phyloP scores from a whole-genome alignment of 768 basidiomycete genomes.

The Lyophyllum semitale region DNA sequence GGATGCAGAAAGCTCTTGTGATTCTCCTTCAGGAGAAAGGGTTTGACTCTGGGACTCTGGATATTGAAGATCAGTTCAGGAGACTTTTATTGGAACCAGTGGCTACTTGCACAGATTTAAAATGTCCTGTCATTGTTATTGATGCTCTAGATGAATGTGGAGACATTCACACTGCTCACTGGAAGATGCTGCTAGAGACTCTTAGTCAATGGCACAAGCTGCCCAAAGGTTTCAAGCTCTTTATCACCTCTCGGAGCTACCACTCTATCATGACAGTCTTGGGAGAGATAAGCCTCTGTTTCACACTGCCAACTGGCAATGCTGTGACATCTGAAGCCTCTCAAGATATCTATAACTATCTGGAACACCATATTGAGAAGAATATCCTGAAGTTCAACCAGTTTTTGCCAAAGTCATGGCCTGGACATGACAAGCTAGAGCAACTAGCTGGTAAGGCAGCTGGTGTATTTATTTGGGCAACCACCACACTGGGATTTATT shows the following conservation, averaged over 20 bases:
- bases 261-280: slow-evolving; percentile 13
- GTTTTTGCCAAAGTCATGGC: slow-evolving; percentile 17
- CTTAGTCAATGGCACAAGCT: slow-evolving; percentile 20
- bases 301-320: slow-evolving; percentile 19
- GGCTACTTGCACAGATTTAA: slow-evolving; percentile 2
- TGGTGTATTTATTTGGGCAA: slow-evolving; percentile 32
- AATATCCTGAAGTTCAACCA: slow-evolving; percentile 17
- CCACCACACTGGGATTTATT: slow-evolving; percentile 20
- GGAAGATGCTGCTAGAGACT: slow-evolving; percentile 20
- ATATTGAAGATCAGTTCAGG: slow-evolving; percentile 16
- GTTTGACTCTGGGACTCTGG: slow-evolving; percentile 13
- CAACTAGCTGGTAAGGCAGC: slow-evolving; percentile 24
- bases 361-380: slow-evolving; percentile 13
- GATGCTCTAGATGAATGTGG: slow-evolving; percentile 35
- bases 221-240: slow-evolving; percentile 22
- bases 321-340: slow-evolving; percentile 15
- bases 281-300: slow-evolving; percentile 11
- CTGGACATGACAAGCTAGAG: slow-evolving; percentile 16
- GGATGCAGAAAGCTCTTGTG: slow-evolving; percentile 8
- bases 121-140: slow-evolving; percentile 23
- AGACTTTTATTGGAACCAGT: slow-evolving; percentile 22
- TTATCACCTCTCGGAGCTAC: slow-evolving; percentile 25
- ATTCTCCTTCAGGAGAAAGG: slow-evolving; percentile 15
- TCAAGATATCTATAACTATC: slow-evolving; percentile 24
- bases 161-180: slow-evolving; percentile 16